phyloP scores from a whole-genome alignment of 1,284 basidiomycete species.

The Pterulicium gracile region DNA sequence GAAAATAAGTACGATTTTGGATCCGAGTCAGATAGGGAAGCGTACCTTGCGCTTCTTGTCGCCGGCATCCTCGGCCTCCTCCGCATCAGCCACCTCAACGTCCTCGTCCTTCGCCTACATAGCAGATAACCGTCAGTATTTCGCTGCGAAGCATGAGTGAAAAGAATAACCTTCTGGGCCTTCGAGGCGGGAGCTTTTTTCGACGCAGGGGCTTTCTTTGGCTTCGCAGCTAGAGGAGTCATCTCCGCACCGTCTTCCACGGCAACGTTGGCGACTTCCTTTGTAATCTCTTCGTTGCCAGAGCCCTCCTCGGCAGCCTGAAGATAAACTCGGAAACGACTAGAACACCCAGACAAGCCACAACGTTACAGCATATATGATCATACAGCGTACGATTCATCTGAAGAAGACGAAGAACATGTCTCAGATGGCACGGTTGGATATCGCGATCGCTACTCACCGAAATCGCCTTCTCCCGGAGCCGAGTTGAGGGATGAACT shows the following conservation, averaged over 20 bases:
- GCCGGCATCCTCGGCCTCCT: constrained; percentile 18
- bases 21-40: too few species aligned
- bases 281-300: constrained; percentile 4
- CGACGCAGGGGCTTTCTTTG: not conserved
- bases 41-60: constrained; percentile 36
- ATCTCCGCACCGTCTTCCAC: constrained; percentile 15
- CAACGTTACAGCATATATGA: too few species aligned
- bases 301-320: constrained; percentile 6
- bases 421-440: too few species aligned
- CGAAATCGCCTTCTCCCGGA: too few species aligned
- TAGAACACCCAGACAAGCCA: too few species aligned
- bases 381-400: too few species aligned
- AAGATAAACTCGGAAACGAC: too few species aligned
- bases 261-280: constrained; percentile 14
- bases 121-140: constrained; percentile 1
- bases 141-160: not conserved
- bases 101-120: constrained; percentile 10
- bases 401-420: too few species aligned
- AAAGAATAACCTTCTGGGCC: constrained; percentile 11
- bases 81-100: constrained; percentile 19
- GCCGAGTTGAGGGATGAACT: too few species aligned
- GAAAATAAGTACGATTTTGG: not conserved
- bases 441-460: too few species aligned
- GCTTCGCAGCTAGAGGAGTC: not conserved
- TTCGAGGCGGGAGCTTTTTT: not conserved